Base-by-base conservation (phyloP, 1,284 basidiomycete genomes). In the Papiliotrema flavescens region DNA sequence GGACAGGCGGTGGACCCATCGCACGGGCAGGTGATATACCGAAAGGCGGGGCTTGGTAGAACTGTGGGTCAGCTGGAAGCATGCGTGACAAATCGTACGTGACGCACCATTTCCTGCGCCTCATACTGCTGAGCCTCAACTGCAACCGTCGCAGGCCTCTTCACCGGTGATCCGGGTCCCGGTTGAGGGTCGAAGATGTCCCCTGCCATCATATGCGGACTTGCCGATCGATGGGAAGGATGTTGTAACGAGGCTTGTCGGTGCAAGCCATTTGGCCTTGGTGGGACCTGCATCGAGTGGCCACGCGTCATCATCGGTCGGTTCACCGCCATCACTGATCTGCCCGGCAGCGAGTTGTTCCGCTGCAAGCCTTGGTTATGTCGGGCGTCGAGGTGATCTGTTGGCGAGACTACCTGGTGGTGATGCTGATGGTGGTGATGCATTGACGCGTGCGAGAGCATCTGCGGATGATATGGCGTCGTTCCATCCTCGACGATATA, bases 11-110 rank as follows among this genome's bases (percentile, higher is more conserved):
- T 2, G 73, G 73, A 49, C 73, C 73, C 7, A 75, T 63, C 4
- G 73, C 73, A 3, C 73, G 65, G 9, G 70, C 67, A 0, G 73
- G 73, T 5, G 73, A 73, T 45, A 75, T 75, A 6, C 73, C 73
- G 50, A 66, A 64, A 2, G 28, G 28, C 28, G 49, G n/a, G n/a
- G 34, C n/a, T 14, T 36, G 26, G 34, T 22, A 51, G 24, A 51
- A 51, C 42, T 51, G 6, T 5, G n/a, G 23, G 37, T n/a, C 11
- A 28, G 26, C 7, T 37, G 19, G 40, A 44, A 37, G 53, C 47
- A 41, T 59, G 43, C 24, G 42, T 53, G 42, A 39, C 26, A 37
- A 42, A 46, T 35, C n/a, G 23, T 36, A 37, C 17, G 28, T 6
- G 13, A 45, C 35, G 35, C 17, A 52, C 50, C 50, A 44, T 17